phyloP scores from a whole-genome alignment of 805 yeast species.

The Pichia gijzeniarum region DNA sequence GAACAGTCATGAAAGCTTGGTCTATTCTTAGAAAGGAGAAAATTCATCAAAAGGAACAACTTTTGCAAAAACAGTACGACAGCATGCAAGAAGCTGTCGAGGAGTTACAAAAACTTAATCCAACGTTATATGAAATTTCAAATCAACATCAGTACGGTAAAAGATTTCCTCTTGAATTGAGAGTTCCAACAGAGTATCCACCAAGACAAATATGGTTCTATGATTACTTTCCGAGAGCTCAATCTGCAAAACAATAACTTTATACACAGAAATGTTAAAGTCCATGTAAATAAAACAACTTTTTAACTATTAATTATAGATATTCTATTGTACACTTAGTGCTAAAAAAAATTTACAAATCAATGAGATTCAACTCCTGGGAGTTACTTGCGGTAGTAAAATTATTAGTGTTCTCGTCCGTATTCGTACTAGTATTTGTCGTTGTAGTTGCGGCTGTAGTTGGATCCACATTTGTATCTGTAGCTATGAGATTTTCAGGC shows the following conservation, averaged over 20 bases:
- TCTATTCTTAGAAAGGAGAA: slow-evolving; percentile 48
- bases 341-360: slow-evolving; percentile 1
- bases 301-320: background rate
- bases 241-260: slow-evolving; percentile 10
- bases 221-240: slow-evolving; percentile 33
- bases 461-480: too few relatives aligned
- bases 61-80: slow-evolving; percentile 53
- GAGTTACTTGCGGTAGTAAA: too few relatives aligned
- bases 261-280: background rate
- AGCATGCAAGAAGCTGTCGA: slow-evolving; percentile 68
- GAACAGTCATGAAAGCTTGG: slow-evolving; percentile 83
- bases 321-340: background rate
- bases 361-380: slow-evolving; percentile 4
- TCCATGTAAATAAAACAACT: background rate
- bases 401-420: too few relatives aligned
- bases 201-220: slow-evolving; percentile 75
- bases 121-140: slow-evolving; percentile 57
- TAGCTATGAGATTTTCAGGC: too few relatives aligned
- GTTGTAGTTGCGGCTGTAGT: too few relatives aligned
- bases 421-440: background rate
- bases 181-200: slow-evolving; percentile 88
- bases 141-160: slow-evolving; percentile 47
- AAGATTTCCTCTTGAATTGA: slow-evolving; percentile 75
- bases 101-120: slow-evolving; percentile 47
- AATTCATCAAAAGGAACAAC: slow-evolving; percentile 36